A percentile compares a stretch with the other conserved stretches of the same genome.
Conservation (phyloP, 2,329 filamentous ascomycete species). For the Cyphellophora attinorum region DNA sequence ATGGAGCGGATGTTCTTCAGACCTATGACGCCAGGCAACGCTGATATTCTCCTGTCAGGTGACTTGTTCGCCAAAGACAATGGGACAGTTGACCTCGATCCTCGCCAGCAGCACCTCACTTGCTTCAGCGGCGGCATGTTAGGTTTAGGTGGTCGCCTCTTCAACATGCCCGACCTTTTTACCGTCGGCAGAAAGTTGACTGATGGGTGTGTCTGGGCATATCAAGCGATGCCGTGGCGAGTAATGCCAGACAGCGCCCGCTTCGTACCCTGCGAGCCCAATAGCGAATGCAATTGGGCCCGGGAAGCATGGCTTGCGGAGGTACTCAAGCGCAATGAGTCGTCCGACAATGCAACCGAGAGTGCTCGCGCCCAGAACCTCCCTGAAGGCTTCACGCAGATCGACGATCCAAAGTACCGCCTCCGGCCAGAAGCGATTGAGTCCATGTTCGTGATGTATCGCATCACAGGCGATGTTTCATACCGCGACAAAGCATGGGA, state of each 20-base stretch:
- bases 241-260: constrained; percentile 54
- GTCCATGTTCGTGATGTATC: constrained; percentile 50
- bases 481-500: constrained; percentile 38
- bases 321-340: constrained; percentile 15
- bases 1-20: constrained; percentile 38
- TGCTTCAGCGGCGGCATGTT: constrained; percentile 67
- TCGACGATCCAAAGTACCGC: constrained; percentile 50
- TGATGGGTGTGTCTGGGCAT: constrained; percentile 55
- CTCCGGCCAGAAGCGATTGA: constrained; percentile 55
- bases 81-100: constrained; percentile 15
- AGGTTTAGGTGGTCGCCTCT: constrained; percentile 55
- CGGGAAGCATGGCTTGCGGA: neutral
- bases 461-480: constrained; percentile 46
- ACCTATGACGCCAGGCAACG: constrained; percentile 37
- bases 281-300: neutral
- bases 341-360: constrained; percentile 12
- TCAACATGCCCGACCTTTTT: constrained; percentile 45
- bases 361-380: constrained; percentile 27
- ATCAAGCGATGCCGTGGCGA: constrained; percentile 46
- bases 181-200: constrained; percentile 49
- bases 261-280: constrained; percentile 17
- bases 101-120: constrained; percentile 49
- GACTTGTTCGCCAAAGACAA: constrained; percentile 26
- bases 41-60: constrained; percentile 38
- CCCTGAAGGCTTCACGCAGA: constrained; percentile 44